Base-by-base conservation (phyloP, 179 eudicot genomes). In the Spergularia azorica region DNA sequence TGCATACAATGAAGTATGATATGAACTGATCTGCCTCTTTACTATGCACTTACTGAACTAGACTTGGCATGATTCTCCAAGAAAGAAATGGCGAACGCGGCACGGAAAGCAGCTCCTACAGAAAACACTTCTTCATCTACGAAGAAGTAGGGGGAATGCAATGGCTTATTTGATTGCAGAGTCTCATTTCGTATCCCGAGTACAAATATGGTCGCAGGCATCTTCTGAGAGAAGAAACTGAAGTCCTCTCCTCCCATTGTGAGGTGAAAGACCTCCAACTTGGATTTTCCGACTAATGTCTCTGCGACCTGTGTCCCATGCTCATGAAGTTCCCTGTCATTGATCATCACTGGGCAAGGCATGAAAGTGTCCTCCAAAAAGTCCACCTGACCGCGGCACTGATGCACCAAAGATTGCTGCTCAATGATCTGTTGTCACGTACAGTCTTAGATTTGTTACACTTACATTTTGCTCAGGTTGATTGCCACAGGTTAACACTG, bases 171-270 rank as follows among this genome's bases (percentile, higher is more conserved):
- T 17, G 91, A 74, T 67, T 66, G 74, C 41, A 86, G 69, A 1
- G 82, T 83, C 77, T 81, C 83, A 10, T 83, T 88, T 73, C 69
- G 76, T 7, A 74, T 86, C 32, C 91, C 89, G 0, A 88, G 61
- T 2, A 66, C 51, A 21, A 84, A 91, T n/a, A 89, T 84, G 54
- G 88, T 84, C 10, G 93, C 92, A 0, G 88, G 89, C 81, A 91
- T 85, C 75, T 80, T 91, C 80, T 84, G 79, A 1, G 84, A 60
- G 76, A 78, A 89, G 84, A 88, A 91, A 76, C 93, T 85, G 84
- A 91, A 91, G 70, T 89, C 96, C 77, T 89, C 93, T 8, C 82
- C 84, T 56, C 89, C 89, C 91, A 87, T 91, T 0, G 86, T 81
- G 61, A 85, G 75, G 4, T 83, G 89, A 51, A 77, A 72, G 20